Evolutionary conservation across 805 yeast genomes (phyloP).

Genomic region (Novakomyces olei): DNA sequence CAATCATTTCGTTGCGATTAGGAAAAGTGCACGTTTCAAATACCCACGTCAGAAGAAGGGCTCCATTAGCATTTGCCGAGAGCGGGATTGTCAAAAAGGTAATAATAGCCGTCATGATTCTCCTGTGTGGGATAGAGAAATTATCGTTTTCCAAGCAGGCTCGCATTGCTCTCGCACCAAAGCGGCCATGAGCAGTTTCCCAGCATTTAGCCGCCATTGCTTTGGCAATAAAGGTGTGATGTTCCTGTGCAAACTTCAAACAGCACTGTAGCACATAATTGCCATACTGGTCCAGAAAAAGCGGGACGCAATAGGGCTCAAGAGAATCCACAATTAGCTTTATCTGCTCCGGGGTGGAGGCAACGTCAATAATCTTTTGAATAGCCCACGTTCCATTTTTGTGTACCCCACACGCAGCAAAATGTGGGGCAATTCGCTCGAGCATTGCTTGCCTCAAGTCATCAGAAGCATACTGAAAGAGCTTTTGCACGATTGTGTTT

Average conservation of each 20-base stretch:
- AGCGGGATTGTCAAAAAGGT: constrained; percentile 57
- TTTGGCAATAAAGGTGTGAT: constrained; percentile 75
- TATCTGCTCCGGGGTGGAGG: constrained; percentile 40
- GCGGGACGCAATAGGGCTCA: constrained; percentile 58
- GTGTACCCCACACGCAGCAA: constrained; percentile 84
- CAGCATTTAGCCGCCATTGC: constrained; percentile 54
- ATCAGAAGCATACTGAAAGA: constrained; percentile 51
- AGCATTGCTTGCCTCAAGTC: constrained; percentile 62
- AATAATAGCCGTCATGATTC: constrained; percentile 55
- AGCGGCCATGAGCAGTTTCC: constrained; percentile 67
- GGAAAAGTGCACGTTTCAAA: constrained; percentile 60
- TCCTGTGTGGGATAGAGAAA: constrained; percentile 42
- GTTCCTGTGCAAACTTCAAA: constrained; percentile 69
- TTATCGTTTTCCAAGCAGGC: constrained; percentile 72
- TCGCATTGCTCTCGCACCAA: constrained; percentile 85
- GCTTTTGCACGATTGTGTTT: constrained; percentile 82
- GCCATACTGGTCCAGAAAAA: constrained; percentile 89
- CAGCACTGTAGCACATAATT: constrained; percentile 92
- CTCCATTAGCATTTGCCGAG: constrained; percentile 69
- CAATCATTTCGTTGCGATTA: constrained; percentile 42
- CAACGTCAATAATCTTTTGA: constrained; percentile 72
- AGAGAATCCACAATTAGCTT: constrained; percentile 44
- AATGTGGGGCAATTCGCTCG: constrained; percentile 48
- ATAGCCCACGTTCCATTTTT: constrained; percentile 99
- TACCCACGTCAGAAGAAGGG: constrained; percentile 79